Evolutionary conservation across 1,139 yeast species (phyloP), one percentile per base, ranked within the genome.

Genomic region (Blastobotrys petasosporus): DNA sequence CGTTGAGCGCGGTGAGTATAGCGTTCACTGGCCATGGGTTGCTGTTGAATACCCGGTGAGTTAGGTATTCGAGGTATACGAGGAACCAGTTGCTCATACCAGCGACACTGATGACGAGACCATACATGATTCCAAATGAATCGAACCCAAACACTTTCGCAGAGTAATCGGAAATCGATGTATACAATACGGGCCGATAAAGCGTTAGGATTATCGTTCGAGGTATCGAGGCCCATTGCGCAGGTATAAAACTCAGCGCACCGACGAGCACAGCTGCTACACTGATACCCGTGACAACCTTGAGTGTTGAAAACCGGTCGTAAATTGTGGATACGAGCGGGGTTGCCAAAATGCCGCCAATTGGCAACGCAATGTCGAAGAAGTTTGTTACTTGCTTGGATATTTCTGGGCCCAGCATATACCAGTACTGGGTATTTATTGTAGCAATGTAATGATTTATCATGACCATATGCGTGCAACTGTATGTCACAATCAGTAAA

Each of bases 91-190:
- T 90, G 64, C 83, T 77, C 23, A 82, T 56, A 1, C 97, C 97
- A 12, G 95, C 78, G 50, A 85, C 70, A 49, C 90, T 82, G 58
- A 87, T 85, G 58, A 87, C 75, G 9, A 90, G 70, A 0, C 97
- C 97, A 62, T 90, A 90, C n/a, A 88, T 80, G 1, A 90, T 82
- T 35, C 97, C 96, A 66, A 90, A 90, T 1, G 94, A 87, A 48
- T 80, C 84, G 64, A 85, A 88, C 0, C 97, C 97, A 69, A 90
- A 90, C 16, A 88, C 94, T 60, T 90, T 90, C 37, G 95, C 94
- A 61, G 90, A 78, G 61, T 81, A 86, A 64, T 90, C 97, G 3
- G 95, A 84, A 1, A 88, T 85, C 0, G 95, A 87, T 1, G 97
- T 88, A 65, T 88, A 90, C 61, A 85, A 87, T 60, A 88, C 85